Conservation (phyloP, 495 filamentous ascomycete species). For the Xylaria castorea region DNA sequence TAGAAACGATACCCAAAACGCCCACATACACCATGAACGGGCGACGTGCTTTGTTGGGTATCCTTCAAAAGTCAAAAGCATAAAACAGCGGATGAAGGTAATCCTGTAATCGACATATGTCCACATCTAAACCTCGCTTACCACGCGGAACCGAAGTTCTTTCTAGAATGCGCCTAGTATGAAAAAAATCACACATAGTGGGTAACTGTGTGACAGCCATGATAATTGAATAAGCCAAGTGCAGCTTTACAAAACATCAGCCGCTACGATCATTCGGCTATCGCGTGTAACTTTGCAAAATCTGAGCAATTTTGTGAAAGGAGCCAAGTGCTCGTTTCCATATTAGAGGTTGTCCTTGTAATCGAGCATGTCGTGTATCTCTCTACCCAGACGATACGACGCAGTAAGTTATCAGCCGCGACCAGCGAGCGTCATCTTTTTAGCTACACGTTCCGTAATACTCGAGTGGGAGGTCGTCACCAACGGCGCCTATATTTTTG, state of each 20-base stretch:
- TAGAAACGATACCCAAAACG: background rate
- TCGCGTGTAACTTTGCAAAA: background rate
- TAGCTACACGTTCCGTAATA: background rate
- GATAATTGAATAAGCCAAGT: background rate
- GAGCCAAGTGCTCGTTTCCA: background rate
- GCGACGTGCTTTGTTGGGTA: slow-evolving; percentile 21
- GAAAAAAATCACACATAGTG: too few species aligned
- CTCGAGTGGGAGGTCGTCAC: slow-evolving; percentile 19
- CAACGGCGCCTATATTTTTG: slow-evolving; percentile 38
- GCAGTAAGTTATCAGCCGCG: background rate
- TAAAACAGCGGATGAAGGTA: background rate
- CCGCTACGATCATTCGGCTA: background rate
- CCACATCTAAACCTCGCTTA: background rate
- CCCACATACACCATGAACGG: slow-evolving; percentile 4
- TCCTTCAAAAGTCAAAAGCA: slow-evolving; percentile 16
- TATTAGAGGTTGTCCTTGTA: background rate
- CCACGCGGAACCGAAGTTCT: background rate
- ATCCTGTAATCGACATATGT: background rate
- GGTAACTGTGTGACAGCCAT: background rate
- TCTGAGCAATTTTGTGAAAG: background rate
- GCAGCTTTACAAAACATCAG: background rate
- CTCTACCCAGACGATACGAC: background rate
- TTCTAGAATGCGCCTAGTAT: slow-evolving; percentile 4
- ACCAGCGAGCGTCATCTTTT: background rate
- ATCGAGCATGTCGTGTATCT: background rate